Evolutionary conservation across 768 basidiomycete genomes (phyloP).

Genomic region (Psilocybe cyanescens): DNA sequence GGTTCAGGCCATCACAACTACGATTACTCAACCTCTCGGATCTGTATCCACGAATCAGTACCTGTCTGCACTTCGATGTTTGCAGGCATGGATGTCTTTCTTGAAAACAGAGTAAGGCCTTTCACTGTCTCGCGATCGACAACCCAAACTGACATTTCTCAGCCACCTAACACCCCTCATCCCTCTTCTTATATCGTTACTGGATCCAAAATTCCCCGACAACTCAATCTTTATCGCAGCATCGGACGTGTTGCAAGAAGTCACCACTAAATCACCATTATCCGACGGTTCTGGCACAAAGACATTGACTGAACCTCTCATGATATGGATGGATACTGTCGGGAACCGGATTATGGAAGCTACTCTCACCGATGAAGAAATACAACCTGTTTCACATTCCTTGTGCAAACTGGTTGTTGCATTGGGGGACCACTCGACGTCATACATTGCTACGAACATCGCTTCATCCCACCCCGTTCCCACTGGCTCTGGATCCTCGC

Average conservation of each 20-base stretch:
- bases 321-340: conserved; percentile 72
- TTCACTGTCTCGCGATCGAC: background rate
- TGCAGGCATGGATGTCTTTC: conserved; percentile 82
- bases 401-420: conserved; percentile 82
- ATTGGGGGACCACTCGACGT: conserved; percentile 84
- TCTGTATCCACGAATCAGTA: conserved; percentile 49
- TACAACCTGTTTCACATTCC: conserved; percentile 65
- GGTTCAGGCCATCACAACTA: conserved; percentile 63
- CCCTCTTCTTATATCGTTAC: conserved; percentile 62
- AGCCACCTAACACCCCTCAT: conserved; percentile 77
- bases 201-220: conserved; percentile 57
- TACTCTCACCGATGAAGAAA: conserved; percentile 39
- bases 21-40: conserved; percentile 47
- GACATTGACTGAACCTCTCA: conserved; percentile 81
- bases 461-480: conserved; percentile 45
- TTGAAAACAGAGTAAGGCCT: conserved; percentile 66
- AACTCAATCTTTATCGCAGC: conserved; percentile 62
- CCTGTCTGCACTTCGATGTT: conserved; percentile 73
- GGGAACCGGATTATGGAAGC: conserved; percentile 51
- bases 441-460: conserved; percentile 75
- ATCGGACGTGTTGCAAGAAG: conserved; percentile 76
- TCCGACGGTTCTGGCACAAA: conserved; percentile 70
- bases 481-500: conserved; percentile 27
- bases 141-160: conserved; percentile 3
- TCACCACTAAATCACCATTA: conserved; percentile 75